Conservation (phyloP, 352 stramenopile species). For the Elongisporangium undulatum region DNA sequence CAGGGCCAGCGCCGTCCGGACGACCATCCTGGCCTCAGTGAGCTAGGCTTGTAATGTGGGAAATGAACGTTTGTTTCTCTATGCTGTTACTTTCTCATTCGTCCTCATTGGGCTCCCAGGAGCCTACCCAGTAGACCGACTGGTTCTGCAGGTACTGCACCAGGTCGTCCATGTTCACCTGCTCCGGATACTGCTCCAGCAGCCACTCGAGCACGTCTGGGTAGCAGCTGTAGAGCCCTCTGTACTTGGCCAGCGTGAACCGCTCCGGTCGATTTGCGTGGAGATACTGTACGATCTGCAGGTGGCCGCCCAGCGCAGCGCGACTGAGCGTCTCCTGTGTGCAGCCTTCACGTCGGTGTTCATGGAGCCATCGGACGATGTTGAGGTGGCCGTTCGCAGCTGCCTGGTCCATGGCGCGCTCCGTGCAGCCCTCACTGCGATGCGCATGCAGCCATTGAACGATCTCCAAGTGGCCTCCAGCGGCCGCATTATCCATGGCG, state of each 20-base stretch:
- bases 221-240: background rate
- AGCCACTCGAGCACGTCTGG: slow-evolving; percentile 34
- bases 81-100: background rate
- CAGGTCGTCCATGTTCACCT: background rate
- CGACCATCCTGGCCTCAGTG: slow-evolving; percentile 33
- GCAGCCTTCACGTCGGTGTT: slow-evolving; percentile 7
- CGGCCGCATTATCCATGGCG: slow-evolving; percentile 17
- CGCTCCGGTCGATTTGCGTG: background rate
- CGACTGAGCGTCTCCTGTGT: background rate
- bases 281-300: background rate
- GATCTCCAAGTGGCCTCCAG: background rate
- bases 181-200: slow-evolving; percentile 14
- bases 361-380: slow-evolving; percentile 10
- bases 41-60: slow-evolving; percentile 19
- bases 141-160: background rate
- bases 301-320: background rate
- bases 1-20: slow-evolving; percentile 40
- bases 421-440: background rate
- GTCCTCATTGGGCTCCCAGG: background rate
- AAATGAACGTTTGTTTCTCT: background rate
- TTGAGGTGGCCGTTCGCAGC: slow-evolving; percentile 36
- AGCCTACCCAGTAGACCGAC: background rate
- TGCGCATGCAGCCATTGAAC: background rate
- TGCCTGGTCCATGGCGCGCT: slow-evolving; percentile 3
- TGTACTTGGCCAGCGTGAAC: background rate